Conservation (phyloP, 2,329 filamentous ascomycete genomes). For the Fusarium oxysporum region DNA sequence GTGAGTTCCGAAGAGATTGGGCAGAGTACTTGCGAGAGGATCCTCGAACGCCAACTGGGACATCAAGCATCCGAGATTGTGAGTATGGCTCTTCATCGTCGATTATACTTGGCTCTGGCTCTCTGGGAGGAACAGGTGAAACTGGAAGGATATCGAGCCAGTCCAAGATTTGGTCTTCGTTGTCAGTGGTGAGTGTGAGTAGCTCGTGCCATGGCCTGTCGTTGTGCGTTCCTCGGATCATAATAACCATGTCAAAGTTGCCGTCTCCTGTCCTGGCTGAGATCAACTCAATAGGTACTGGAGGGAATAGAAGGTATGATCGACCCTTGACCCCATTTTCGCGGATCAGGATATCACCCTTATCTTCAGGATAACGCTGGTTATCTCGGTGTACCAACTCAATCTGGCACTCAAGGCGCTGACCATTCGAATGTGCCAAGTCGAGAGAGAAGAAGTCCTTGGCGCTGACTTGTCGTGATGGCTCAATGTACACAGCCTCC, state of each 20-base stretch:
- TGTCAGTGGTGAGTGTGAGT: constrained; percentile 79
- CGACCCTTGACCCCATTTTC: constrained; percentile 82
- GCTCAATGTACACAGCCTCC: constrained; percentile 77
- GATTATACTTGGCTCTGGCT: constrained; percentile 51
- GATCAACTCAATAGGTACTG: constrained; percentile 76
- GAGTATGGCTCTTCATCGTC: constrained; percentile 45
- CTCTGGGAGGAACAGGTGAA: constrained; percentile 60
- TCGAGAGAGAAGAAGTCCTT: constrained; percentile 92
- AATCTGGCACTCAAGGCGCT: constrained; percentile 87
- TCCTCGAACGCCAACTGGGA: constrained; percentile 49
- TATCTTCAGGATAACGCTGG: constrained; percentile 70
- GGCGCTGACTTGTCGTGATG: constrained; percentile 84
- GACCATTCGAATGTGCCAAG: constrained; percentile 87
- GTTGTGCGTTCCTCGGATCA: constrained; percentile 80
- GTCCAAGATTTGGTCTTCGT: constrained; percentile 81
- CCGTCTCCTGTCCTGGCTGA: constrained; percentile 83
- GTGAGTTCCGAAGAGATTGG: constrained; percentile 42
- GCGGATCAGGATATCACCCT: constrained; percentile 90
- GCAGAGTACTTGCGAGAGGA: constrained; percentile 41
- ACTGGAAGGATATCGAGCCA: constrained; percentile 85
- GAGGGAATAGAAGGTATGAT: constrained; percentile 90
- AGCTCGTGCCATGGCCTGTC: constrained; percentile 85
- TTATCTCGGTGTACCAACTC: constrained; percentile 90
- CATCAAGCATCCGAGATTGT: constrained; percentile 39
- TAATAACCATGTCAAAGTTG: constrained; percentile 80